phyloP scores from a whole-genome alignment of 1,284 basidiomycete genomes.

The Schizophyllum commune region DNA sequence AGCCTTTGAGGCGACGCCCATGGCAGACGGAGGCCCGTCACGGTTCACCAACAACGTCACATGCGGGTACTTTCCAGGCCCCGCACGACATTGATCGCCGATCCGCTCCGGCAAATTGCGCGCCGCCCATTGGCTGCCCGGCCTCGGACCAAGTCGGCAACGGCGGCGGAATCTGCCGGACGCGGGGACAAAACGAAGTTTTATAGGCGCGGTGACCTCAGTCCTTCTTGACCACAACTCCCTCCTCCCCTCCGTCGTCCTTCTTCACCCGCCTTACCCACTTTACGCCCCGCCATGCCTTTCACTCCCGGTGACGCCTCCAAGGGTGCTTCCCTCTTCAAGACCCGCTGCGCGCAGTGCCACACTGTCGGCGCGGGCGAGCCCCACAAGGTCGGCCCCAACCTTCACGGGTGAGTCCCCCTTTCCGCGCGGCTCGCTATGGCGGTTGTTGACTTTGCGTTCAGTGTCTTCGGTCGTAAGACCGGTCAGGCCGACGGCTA shows the following conservation, averaged over 20 bases:
- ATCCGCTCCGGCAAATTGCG: neutral
- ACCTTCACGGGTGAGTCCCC: slow-evolving; percentile 78
- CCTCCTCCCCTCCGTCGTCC: neutral
- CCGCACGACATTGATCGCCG: neutral
- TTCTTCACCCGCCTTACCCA: neutral
- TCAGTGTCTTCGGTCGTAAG: slow-evolving; percentile 78
- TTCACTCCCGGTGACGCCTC: slow-evolving; percentile 65
- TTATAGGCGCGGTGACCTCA: neutral
- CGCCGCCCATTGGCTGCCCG: neutral
- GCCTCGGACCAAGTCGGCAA: neutral
- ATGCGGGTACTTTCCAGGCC: neutral
- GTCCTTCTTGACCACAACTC: neutral
- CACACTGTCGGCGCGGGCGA: slow-evolving; percentile 86
- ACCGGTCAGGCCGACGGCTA: slow-evolving; percentile 83
- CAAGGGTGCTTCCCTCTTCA: slow-evolving; percentile 91
- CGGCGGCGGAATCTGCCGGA: neutral
- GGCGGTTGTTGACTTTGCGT: neutral
- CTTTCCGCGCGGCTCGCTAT: neutral
- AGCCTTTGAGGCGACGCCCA: too few species aligned
- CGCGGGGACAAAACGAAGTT: neutral
- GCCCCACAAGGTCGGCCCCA: slow-evolving; percentile 88
- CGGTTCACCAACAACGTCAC: neutral
- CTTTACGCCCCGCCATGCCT: slow-evolving; percentile 2
- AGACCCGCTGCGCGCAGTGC: slow-evolving; percentile 97
- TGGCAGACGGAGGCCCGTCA: too few species aligned